These are phyloP conservation scores for Malus hybrid DNA, from an alignment of 331 rosid species.

Conservation along the genomic window DNA sequence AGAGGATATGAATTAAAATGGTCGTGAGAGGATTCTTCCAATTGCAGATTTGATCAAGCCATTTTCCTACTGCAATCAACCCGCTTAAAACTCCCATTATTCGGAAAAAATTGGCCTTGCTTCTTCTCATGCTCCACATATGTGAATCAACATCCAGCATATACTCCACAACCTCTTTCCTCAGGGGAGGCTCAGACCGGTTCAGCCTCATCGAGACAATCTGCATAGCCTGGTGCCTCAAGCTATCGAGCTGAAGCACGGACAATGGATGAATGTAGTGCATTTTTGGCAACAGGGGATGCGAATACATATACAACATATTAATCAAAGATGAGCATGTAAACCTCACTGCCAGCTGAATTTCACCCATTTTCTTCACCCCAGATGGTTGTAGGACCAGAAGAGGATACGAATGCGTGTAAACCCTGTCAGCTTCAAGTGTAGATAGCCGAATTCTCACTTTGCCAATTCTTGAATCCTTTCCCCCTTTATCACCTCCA, in stretches of 20 bases:
- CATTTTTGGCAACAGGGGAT: conserved; percentile 45
- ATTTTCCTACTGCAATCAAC: conserved; percentile 29
- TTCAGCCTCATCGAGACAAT: conserved; percentile 35
- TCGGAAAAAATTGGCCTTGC: conserved; percentile 48
- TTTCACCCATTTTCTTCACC: conserved; percentile 53
- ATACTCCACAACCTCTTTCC: conserved; percentile 48
- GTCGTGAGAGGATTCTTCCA: conserved; percentile 49
- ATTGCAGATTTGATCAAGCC: conserved; percentile 46
- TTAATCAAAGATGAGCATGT: conserved; percentile 39
- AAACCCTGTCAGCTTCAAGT: conserved; percentile 39
- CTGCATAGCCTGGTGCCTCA: conserved; percentile 47
- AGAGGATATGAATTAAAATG: conserved; percentile 36
- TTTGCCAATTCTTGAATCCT: conserved; percentile 40
- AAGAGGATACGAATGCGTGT: conserved; percentile 47
- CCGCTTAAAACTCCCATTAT: conserved; percentile 39
- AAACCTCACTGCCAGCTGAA: conserved; percentile 47
- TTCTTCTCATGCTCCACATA: conserved; percentile 54
- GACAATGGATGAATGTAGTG: conserved; percentile 48
- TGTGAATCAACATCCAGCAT: conserved; percentile 47
- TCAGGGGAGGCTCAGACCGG: conserved; percentile 43
- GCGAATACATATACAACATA: conserved; percentile 38
- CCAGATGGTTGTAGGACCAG: conserved; percentile 37
- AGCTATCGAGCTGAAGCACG: conserved; percentile 29
- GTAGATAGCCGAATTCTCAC: conserved; percentile 42
- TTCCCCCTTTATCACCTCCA: conserved; percentile 20